These are phyloP conservation scores for Ascochyta koolunga DNA, from an alignment of 2,329 filamentous ascomycete species.

Conservation along the genomic window DNA sequence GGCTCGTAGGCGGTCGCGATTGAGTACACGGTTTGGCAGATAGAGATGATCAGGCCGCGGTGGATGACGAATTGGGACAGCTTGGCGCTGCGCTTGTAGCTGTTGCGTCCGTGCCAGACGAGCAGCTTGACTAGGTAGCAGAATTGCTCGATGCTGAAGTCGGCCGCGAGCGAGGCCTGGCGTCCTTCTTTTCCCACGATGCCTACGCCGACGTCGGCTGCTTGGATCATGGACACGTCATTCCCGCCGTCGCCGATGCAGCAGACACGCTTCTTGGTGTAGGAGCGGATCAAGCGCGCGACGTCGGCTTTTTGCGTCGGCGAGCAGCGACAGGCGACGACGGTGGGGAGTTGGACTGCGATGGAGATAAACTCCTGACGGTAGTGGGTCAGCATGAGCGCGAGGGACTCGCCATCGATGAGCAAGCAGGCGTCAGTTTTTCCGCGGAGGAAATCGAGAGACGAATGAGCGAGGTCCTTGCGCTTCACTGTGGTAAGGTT, in stretches of 20 bases:
- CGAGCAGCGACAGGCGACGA: constrained; percentile 95
- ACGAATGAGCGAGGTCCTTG: constrained; percentile 83
- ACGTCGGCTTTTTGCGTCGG: constrained; percentile 97
- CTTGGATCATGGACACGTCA: constrained; percentile 99
- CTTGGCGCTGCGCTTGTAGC: constrained; percentile 94
- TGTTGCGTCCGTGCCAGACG: constrained; percentile 98
- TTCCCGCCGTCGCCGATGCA: constrained; percentile 98
- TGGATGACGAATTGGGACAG: constrained; percentile 98
- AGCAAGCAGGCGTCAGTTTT: constrained; percentile 87
- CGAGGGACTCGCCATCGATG: constrained; percentile 91
- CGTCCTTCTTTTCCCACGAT: constrained; percentile 98
- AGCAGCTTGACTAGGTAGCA: constrained; percentile 92
- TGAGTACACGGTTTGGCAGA: constrained; percentile 97
- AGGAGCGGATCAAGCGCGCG: constrained; percentile 84
- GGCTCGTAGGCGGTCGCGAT: constrained; percentile 93
- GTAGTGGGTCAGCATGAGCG: constrained; percentile 82
- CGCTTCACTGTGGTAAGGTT: constrained; percentile 62
- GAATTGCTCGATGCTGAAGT: constrained; percentile 97
- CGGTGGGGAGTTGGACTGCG: constrained; percentile 85
- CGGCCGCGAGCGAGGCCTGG: constrained; percentile 91
- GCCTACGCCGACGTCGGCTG: constrained; percentile 94
- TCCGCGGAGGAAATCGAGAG: constrained; percentile 84
- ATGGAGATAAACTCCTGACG: constrained; percentile 84
- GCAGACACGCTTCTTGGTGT: constrained; percentile 93
- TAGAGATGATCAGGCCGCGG: constrained; percentile 89